Base-by-base conservation (phyloP, 139 green algal species). In the Desmodesmus armatus region DNA sequence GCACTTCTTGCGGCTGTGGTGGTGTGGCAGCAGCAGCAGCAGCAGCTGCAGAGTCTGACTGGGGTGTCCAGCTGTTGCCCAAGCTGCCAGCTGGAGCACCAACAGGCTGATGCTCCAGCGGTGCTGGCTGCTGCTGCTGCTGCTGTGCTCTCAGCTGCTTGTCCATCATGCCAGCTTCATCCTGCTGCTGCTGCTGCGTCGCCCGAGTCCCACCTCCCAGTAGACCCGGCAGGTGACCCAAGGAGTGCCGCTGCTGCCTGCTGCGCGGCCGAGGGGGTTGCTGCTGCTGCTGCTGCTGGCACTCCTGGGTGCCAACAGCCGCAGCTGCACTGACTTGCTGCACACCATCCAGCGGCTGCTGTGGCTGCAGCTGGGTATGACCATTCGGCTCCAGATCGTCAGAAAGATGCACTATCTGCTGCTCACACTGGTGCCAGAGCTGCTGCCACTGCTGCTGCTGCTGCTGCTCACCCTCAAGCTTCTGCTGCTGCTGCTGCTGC, bases 21-120 rank as follows among this genome's bases (percentile, higher is more conserved):
- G 47, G 47, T 21, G 47, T 21, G 41, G 70, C 70, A 78, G 70
- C 70, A 79, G n/a, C 71, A 75, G 67, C 35, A 75, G 35, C 35
- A 75, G 67, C 67, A 49, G 9, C 17, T 65, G 55, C 55, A 31
- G 27, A n/a, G 13, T 13, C 6, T 39, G 37, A 13, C 62, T 41
- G 41, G 2, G 44, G 25, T 41, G 37, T 72, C 29, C 63, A 43
- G 63, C 63, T 72, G 60, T 29, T 69, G 60, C 60, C 21, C 25
- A 23, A 37, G 63, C 31, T 41, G 9, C 63, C 25, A 43, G 9
- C 19, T 72, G 63, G 21, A 31, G 63, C 63, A 72, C 27, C 29
- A 40, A 7, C 31, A 5, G 41, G 63, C 31, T 69, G 60, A 31
- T 27, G 25, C 60, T 35, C 25, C 60, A 35, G 19, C 33, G 60